Evolutionary conservation across 2,329 filamentous ascomycete genomes (phyloP), one percentile per base, ranked within the genome.

Genomic region (Aspergillus hortae): DNA sequence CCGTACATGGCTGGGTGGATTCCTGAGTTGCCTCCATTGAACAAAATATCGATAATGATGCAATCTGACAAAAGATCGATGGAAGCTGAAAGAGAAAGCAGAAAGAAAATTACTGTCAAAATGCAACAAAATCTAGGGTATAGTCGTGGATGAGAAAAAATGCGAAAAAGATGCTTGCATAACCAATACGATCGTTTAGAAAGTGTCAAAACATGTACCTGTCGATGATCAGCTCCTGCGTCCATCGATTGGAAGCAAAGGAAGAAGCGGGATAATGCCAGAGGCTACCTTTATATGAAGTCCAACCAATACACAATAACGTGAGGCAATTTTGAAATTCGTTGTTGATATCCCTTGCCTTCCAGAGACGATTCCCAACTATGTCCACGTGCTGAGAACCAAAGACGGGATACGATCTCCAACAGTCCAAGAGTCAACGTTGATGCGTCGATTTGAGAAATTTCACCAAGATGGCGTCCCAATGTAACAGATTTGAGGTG

Each of bases 1-100:
- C 91, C 58, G 91, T 76, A 63, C 88, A 84, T 67, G 84, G 85
- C 68, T 95, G 91, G 14, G 91, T 95, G 51, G 87, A 85, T 54
- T 76, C 78, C 57, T 84, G 81, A 9, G 82, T 84, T 17, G 72
- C 73, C 53, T 78, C 71, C 71, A 70, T 74, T 53, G 57, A 59
- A 54, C 30, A 36, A 56, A 38, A 38, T 38, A 38, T 38, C 35
- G 15, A 38, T 15, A 23, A 50, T 47, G 44, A 27, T 46, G 30
- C 23, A 25, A 51, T 17, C 51, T 46, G 42, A 44, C 42, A 49
- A 36, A 19, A 51, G 25, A 35, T 25, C 14, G 14, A 38, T 38
- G 35, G 12, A 44, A 43, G 4, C 48, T 15, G 19, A 33, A 27
- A 48, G 48, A 33, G 19, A 23, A 46, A 32, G 52, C 27, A 30